A percentile compares a stretch with the other conserved stretches of the same genome.
phyloP scores from a whole-genome alignment of 768 basidiomycete species.

The Pleurotus pulmonarius region DNA sequence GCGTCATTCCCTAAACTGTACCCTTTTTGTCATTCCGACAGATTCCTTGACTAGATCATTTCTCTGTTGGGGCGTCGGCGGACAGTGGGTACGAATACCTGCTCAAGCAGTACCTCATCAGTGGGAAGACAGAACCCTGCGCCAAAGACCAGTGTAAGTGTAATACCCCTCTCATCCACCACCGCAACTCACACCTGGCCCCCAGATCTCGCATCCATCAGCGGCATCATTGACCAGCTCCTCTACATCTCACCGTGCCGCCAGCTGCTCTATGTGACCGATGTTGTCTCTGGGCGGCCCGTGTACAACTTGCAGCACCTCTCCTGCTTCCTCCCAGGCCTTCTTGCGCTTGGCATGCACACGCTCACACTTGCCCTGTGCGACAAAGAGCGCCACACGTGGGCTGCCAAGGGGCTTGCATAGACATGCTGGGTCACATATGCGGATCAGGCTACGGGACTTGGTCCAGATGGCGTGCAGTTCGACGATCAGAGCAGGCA shows the following conservation, averaged over 20 bases:
- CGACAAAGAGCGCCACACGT: slow-evolving; percentile 49
- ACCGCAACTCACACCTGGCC: no score
- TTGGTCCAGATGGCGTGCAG: slow-evolving; percentile 60
- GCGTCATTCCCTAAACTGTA: slow-evolving; percentile 15
- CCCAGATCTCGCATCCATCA: slow-evolving; percentile 58
- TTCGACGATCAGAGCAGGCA: slow-evolving; percentile 26
- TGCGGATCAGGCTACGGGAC: slow-evolving; percentile 64
- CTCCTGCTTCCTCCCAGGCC: slow-evolving; percentile 74
- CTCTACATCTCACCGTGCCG: slow-evolving; percentile 64
- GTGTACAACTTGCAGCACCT: slow-evolving; percentile 65
- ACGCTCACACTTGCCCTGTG: slow-evolving; percentile 43
- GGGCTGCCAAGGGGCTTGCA: slow-evolving; percentile 74
- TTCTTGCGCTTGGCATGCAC: slow-evolving; percentile 68
- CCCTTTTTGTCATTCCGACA: background rate
- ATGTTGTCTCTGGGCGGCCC: slow-evolving; percentile 27
- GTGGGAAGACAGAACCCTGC: slow-evolving; percentile 50
- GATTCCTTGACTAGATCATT: slow-evolving; percentile 25
- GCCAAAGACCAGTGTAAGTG: slow-evolving; percentile 46
- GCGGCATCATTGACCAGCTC: slow-evolving; percentile 57
- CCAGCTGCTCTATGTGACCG: slow-evolving; percentile 66
- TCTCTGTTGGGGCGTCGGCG: slow-evolving; percentile 63
- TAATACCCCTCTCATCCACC: background rate
- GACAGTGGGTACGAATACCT: slow-evolving; percentile 80
- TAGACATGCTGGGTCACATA: slow-evolving; percentile 70
- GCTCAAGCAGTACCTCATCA: slow-evolving; percentile 69